Percentiles rank a stretch among this genome's conserved stretches.
Conservation (phyloP, 768 basidiomycete species). For the Collybia sordida region DNA sequence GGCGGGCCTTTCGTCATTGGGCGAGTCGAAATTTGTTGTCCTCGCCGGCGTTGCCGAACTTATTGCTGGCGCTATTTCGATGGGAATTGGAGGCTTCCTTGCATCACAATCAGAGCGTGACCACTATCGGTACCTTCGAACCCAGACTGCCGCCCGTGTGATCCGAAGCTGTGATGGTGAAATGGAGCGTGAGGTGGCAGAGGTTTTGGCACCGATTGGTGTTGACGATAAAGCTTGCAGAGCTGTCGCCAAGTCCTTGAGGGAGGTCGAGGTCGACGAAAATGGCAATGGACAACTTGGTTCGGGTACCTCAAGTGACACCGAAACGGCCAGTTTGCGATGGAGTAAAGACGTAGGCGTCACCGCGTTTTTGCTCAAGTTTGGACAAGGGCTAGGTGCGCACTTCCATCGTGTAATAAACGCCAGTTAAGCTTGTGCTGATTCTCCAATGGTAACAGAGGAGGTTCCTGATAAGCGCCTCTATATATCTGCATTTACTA, state of each 20-base stretch:
- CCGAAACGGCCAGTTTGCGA: slow-evolving; percentile 55
- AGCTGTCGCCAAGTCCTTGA: slow-evolving; percentile 74
- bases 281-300: slow-evolving; percentile 16
- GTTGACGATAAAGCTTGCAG: slow-evolving; percentile 81
- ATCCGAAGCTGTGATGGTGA: slow-evolving; percentile 87
- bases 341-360: slow-evolving; percentile 84
- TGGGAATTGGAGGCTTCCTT: slow-evolving; percentile 98
- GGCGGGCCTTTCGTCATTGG: slow-evolving; percentile 86
- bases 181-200: slow-evolving; percentile 93
- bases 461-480: slow-evolving; percentile 84
- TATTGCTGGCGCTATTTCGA: slow-evolving; percentile 93
- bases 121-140: slow-evolving; percentile 81
- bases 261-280: slow-evolving; percentile 58
- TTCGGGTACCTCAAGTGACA: slow-evolving; percentile 34
- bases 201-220: slow-evolving; percentile 85
- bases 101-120: slow-evolving; percentile 97
- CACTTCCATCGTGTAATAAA: slow-evolving; percentile 6
- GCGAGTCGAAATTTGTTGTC: slow-evolving; percentile 88
- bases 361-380: slow-evolving; percentile 92
- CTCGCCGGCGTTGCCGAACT: slow-evolving; percentile 95
- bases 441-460: slow-evolving; percentile 46
- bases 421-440: neutral
- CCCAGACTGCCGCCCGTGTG: slow-evolving; percentile 80
- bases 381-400: slow-evolving; percentile 89
- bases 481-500: slow-evolving; percentile 91